These are phyloP conservation scores for Diaporthe ilicicola DNA, from an alignment of 2,329 filamentous ascomycete species.

Conservation along the genomic window DNA sequence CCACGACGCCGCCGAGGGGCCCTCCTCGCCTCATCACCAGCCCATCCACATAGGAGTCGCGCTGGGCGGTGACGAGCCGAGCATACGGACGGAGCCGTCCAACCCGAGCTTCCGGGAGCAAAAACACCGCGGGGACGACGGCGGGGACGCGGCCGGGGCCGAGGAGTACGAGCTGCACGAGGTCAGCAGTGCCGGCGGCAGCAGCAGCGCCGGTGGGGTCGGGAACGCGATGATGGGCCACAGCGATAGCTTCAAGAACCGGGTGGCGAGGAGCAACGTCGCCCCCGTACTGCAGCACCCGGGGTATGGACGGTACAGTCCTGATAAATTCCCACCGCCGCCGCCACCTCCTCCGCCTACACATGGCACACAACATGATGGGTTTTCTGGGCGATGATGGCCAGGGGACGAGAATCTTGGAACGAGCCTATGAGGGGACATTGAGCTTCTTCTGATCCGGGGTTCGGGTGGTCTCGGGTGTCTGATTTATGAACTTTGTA, in stretches of 20 bases:
- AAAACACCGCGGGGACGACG: slow-evolving; percentile 36
- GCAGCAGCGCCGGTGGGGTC: slow-evolving; percentile 34
- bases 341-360: slow-evolving; percentile 26
- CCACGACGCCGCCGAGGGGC: slow-evolving; percentile 15
- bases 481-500: neutral
- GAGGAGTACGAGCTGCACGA: slow-evolving; percentile 61
- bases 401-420: neutral
- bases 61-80: slow-evolving; percentile 49
- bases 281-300: slow-evolving; percentile 57
- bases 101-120: slow-evolving; percentile 39
- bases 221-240: slow-evolving; percentile 5
- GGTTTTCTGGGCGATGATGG: slow-evolving; percentile 34
- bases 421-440: neutral
- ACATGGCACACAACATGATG: slow-evolving; percentile 31
- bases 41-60: slow-evolving; percentile 52
- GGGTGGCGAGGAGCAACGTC: slow-evolving; percentile 39
- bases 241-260: slow-evolving; percentile 31
- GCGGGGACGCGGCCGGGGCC: slow-evolving; percentile 35
- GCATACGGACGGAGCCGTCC: slow-evolving; percentile 42
- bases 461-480: neutral
- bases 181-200: slow-evolving; percentile 43
- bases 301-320: slow-evolving; percentile 51
- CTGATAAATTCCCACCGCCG: slow-evolving; percentile 33
- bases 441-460: neutral
- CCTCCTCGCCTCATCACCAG: slow-evolving; percentile 21